Percentiles rank a stretch among this genome's conserved stretches.
Conservation (phyloP, 2,329 filamentous ascomycete species). For the Byssochlamys sp. region DNA sequence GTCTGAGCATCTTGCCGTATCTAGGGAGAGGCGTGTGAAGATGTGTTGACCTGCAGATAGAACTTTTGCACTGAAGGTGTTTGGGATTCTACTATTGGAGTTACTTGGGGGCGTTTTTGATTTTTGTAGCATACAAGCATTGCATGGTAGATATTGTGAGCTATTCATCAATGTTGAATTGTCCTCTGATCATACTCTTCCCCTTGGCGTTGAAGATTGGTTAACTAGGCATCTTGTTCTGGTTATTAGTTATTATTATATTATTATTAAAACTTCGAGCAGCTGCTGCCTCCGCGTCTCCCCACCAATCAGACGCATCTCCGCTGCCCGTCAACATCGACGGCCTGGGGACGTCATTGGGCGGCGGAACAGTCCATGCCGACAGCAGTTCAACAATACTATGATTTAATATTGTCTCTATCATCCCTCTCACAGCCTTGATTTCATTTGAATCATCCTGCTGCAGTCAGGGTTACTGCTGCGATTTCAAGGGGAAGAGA, state of each 20-base stretch:
- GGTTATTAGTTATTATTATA: not conserved
- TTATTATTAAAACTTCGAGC: not conserved
- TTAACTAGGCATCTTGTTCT: not conserved
- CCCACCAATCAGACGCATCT: not conserved
- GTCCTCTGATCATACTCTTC: not conserved
- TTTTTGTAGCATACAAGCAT: not conserved
- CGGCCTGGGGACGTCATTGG: constrained; percentile 13
- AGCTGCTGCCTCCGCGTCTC: not conserved
- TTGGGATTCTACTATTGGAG: not conserved
- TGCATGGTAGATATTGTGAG: not conserved
- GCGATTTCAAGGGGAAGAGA: not conserved
- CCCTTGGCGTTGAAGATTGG: too few relatives aligned
- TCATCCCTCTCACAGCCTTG: not conserved
- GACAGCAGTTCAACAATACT: not conserved
- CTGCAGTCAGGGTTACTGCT: not conserved
- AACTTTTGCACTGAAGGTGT: not conserved
- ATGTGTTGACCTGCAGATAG: not conserved
- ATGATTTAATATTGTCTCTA: not conserved
- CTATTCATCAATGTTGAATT: not conserved
- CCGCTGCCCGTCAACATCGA: not conserved
- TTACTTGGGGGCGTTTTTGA: not conserved
- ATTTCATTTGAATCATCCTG: not conserved
- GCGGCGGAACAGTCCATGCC: constrained; percentile 8
- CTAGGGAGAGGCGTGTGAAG: not conserved
- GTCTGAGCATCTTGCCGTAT: not conserved